Conservation (phyloP, 1,284 basidiomycete species). For the Golubevia sp. region DNA sequence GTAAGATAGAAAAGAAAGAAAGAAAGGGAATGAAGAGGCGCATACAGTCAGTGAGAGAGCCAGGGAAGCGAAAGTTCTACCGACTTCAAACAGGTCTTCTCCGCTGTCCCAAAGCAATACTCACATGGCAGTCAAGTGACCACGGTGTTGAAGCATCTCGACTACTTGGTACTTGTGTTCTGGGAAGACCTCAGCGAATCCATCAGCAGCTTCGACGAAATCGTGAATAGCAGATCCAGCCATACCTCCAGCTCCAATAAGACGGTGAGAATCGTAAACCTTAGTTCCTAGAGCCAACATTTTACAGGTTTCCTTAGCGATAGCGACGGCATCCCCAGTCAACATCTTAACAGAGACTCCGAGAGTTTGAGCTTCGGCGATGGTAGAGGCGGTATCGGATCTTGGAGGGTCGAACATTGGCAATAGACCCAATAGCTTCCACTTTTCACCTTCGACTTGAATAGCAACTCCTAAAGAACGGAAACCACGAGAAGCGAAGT, state of each 20-base stretch:
- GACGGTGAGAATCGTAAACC: constrained; percentile 68
- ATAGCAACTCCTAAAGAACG: constrained; percentile 67
- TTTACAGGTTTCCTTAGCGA: constrained; percentile 68
- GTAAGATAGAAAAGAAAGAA: not conserved
- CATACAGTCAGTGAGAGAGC: constrained; percentile 2
- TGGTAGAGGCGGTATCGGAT: constrained; percentile 66
- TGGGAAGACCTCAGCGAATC: constrained; percentile 69
- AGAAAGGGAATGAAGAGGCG: constrained; percentile 10
- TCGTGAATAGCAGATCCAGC: constrained; percentile 66
- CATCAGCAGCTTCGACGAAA: constrained; percentile 68
- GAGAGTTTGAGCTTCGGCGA: constrained; percentile 66
- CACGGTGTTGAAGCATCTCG: constrained; percentile 67
- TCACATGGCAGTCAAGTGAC: constrained; percentile 67
- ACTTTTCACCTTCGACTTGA: constrained; percentile 65
- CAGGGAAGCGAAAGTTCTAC: too few species aligned
- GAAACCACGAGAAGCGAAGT: constrained; percentile 67
- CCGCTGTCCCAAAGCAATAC: not conserved
- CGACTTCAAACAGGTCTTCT: not conserved
- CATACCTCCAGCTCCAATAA: constrained; percentile 67
- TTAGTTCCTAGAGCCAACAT: constrained; percentile 66
- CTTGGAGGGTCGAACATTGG: constrained; percentile 68
- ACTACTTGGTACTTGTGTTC: constrained; percentile 69
- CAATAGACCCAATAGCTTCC: constrained; percentile 66
- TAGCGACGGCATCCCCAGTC: constrained; percentile 69
- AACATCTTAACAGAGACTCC: constrained; percentile 69